Evolutionary conservation across 768 basidiomycete species (phyloP), one percentile per base, ranked within the genome.

Genomic region (Mycena vulgaris): DNA sequence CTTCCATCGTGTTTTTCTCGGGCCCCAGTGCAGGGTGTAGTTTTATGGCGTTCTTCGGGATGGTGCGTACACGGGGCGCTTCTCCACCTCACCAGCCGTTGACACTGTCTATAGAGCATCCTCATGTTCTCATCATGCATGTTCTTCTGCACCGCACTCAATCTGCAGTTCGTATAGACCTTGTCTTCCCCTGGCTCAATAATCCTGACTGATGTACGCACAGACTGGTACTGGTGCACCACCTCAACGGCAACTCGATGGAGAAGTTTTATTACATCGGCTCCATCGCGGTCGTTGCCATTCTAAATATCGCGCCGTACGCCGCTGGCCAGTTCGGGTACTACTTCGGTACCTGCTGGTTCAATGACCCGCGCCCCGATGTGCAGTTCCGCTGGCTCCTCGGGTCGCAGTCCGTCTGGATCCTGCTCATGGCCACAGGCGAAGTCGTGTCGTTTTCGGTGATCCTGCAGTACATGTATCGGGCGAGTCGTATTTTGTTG

Each of bases 311-410:
- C 28, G 35, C 59, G 28, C 59, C 59, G 33, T 60, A 48, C 30
- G 58, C 58, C 19, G 58, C 58, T 11, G 58, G 58, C 16, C 58
- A 59, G 58, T 59, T 59, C 10, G 59, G 59, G 45, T 60, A 47
- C 30, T 60, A 60, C 59, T 23, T 33, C 42, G 45, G 45, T 48
- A 60, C 45, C 59, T 60, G 59, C 59, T 60, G 59, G 57, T 58
- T 58, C 57, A 58, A 14, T 58, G 37, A 40, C 57, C 39, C 40
- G 37, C 39, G 37, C 39, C 59, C 59, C 45, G 59, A 60, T 35
- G 59, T 60, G 59, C 59, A 60, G 30, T 60, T 60, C 59, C 59
- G 30, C 59, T 60, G 59, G 59, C 45, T 60, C 45, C 45, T 60
- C 42, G 11, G 45, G 59, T 60, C 59, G 59, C 59, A 60, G 30